These are phyloP conservation scores for Passiflora organensis DNA, from an alignment of 345 rosid genomes.

Conservation along the genomic window DNA sequence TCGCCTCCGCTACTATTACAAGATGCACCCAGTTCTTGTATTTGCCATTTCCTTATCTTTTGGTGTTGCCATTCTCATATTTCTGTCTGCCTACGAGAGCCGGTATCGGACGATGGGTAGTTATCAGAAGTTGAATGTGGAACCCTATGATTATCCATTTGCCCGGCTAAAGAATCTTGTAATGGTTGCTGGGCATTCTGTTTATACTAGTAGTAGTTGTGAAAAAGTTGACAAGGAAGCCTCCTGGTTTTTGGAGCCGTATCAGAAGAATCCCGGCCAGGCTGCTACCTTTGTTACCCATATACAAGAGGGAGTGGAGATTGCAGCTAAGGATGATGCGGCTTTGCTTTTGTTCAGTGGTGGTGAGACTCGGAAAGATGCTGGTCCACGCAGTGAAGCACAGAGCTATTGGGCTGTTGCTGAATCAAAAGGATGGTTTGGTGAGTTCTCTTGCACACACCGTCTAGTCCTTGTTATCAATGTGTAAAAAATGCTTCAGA, in stretches of 20 bases:
- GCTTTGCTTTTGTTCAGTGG: constrained; percentile 95
- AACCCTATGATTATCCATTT: constrained; percentile 48
- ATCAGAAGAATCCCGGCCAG: constrained; percentile 91
- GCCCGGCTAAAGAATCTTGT: constrained; percentile 67
- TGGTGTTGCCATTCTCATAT: constrained; percentile 51
- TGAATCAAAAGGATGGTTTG: constrained; percentile 93
- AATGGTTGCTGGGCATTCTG: constrained; percentile 98
- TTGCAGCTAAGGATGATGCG: constrained; percentile 49
- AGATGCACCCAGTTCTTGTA: constrained; percentile 58
- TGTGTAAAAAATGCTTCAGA: too few relatives aligned
- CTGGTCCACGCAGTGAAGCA: constrained; percentile 96
- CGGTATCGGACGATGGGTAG: constrained; percentile 25
- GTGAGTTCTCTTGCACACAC: constrained; percentile 41
- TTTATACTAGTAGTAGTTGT: constrained; percentile 73
- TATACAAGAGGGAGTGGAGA: constrained; percentile 71
- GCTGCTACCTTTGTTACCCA: constrained; percentile 82
- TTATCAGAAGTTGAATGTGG: constrained; percentile 33
- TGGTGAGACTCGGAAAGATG: constrained; percentile 92
- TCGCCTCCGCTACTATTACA: constrained; percentile 51
- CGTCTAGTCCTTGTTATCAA: too few relatives aligned
- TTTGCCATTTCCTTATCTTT: constrained; percentile 49
- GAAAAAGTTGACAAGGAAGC: constrained; percentile 76
- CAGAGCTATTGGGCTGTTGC: constrained; percentile 99
- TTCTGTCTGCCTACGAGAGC: constrained; percentile 47
- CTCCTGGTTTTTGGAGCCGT: constrained; percentile 91